phyloP scores from a whole-genome alignment of 2,329 filamentous ascomycete genomes.

The Colletotrichum destructivum region DNA sequence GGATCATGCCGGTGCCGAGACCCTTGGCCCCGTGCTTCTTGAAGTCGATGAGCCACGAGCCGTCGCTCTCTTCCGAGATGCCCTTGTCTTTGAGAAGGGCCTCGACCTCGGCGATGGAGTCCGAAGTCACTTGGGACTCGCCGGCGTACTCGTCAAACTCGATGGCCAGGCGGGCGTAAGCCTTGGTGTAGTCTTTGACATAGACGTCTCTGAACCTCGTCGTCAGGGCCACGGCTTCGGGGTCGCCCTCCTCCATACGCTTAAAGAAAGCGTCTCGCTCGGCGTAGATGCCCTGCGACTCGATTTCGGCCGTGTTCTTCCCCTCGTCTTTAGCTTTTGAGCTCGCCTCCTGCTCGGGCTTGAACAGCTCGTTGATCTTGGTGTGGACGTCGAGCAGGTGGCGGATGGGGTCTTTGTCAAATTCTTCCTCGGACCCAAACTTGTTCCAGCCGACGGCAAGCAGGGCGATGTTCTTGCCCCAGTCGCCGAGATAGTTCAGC shows the following conservation, averaged over 20 bases:
- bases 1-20: conserved; percentile 76
- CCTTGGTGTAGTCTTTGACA: conserved; percentile 70
- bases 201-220: conserved; percentile 71
- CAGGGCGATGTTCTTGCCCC: conserved; percentile 81
- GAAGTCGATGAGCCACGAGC: conserved; percentile 78
- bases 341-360: conserved; percentile 73
- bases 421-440: conserved; percentile 76
- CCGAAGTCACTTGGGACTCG: conserved; percentile 69
- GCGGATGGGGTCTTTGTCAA: conserved; percentile 76
- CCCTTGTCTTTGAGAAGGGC: conserved; percentile 71
- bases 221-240: conserved; percentile 70
- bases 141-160: conserved; percentile 76
- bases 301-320: conserved; percentile 60
- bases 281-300: conserved; percentile 60
- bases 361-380: conserved; percentile 74
- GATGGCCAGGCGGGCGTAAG: conserved; percentile 74
- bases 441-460: conserved; percentile 78
- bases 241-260: conserved; percentile 72
- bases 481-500: conserved; percentile 85
- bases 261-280: conserved; percentile 75
- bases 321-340: conserved; percentile 65
- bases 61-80: conserved; percentile 75
- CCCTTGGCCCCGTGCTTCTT: conserved; percentile 78
- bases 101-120: conserved; percentile 73
- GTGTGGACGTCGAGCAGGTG: conserved; percentile 83